phyloP scores from a whole-genome alignment of 768 basidiomycete genomes.

The Scleroderma citrinum region DNA sequence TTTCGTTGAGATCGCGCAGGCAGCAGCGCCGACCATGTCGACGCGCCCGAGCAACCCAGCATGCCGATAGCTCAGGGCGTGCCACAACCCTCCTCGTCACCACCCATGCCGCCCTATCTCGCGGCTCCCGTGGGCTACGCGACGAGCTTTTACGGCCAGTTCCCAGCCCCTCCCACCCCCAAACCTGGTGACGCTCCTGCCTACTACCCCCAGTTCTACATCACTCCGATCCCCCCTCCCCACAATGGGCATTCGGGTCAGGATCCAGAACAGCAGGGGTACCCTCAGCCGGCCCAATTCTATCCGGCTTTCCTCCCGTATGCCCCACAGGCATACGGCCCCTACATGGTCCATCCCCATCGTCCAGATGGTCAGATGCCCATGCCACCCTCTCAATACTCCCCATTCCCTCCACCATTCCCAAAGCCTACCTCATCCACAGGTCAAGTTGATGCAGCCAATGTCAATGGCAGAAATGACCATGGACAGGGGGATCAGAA shows the following conservation, averaged over 20 bases:
- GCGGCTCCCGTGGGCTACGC: slow-evolving; percentile 45
- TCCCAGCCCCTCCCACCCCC: slow-evolving; percentile 40
- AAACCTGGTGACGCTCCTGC: slow-evolving; percentile 48
- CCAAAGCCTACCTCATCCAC: slow-evolving; percentile 3
- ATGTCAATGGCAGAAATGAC: slow-evolving; percentile 5
- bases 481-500: slow-evolving; percentile 1
- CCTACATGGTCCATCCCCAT: slow-evolving; percentile 41
- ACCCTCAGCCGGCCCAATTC: slow-evolving; percentile 38
- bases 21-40: slow-evolving; percentile 42
- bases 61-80: slow-evolving; percentile 38
- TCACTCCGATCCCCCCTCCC: slow-evolving; percentile 39
- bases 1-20: slow-evolving; percentile 53
- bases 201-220: slow-evolving; percentile 48
- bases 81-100: slow-evolving; percentile 38
- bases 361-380: slow-evolving; percentile 36
- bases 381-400: slow-evolving; percentile 32
- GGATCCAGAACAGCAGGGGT: slow-evolving; percentile 36
- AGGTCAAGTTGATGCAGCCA: not conserved
- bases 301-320: slow-evolving; percentile 44
- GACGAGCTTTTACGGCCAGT: slow-evolving; percentile 51
- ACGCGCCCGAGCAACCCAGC: slow-evolving; percentile 39
- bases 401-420: slow-evolving; percentile 34
- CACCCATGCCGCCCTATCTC: slow-evolving; percentile 47
- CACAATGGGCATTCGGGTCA: slow-evolving; percentile 33
- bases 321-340: slow-evolving; percentile 43